Percentiles rank a stretch among this genome's conserved stretches.
These are phyloP conservation scores for Neofusicoccum kwambonambiense DNA, from an alignment of 2,329 filamentous ascomycete genomes.

Conservation along the genomic window DNA sequence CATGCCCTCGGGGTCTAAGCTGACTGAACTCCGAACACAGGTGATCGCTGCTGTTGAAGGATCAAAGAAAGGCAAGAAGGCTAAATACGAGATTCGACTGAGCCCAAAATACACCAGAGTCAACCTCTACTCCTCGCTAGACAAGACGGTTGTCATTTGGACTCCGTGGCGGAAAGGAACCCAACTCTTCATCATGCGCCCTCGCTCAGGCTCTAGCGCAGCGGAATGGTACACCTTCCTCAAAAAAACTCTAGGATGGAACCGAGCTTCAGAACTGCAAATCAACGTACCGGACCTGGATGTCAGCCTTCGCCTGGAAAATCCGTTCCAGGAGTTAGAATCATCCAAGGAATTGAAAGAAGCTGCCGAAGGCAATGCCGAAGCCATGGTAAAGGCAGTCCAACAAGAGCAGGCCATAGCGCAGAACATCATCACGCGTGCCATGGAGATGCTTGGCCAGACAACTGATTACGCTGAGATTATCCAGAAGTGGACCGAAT, in stretches of 20 bases:
- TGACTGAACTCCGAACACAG: conserved; percentile 20
- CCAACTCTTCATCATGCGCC: conserved; percentile 61
- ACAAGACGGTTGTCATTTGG: conserved; percentile 67
- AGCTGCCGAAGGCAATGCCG: conserved; percentile 44
- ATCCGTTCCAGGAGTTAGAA: conserved; percentile 58
- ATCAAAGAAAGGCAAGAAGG: conserved; percentile 51
- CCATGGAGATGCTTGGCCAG: conserved; percentile 58
- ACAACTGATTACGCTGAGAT: conserved; percentile 60
- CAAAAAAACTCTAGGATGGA: conserved; percentile 58
- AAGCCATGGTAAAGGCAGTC: conserved; percentile 45
- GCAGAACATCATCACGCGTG: conserved; percentile 55
- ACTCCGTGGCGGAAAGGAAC: conserved; percentile 54
- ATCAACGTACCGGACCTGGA: conserved; percentile 64
- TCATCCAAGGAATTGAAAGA: conserved; percentile 41
- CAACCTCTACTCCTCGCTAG: conserved; percentile 64
- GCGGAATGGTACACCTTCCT: conserved; percentile 70
- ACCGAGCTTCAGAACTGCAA: conserved; percentile 55
- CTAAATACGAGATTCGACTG: conserved; percentile 58
- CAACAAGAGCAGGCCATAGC: conserved; percentile 57
- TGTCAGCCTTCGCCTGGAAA: conserved; percentile 57
- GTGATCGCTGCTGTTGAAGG: conserved; percentile 61
- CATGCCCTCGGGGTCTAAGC: background rate
- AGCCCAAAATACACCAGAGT: conserved; percentile 54
- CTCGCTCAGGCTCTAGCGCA: conserved; percentile 59
- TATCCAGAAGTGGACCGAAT: conserved; percentile 57